Evolutionary conservation across 2,329 filamentous ascomycete genomes (phyloP).

Genomic region (Monosporascus sp.): DNA sequence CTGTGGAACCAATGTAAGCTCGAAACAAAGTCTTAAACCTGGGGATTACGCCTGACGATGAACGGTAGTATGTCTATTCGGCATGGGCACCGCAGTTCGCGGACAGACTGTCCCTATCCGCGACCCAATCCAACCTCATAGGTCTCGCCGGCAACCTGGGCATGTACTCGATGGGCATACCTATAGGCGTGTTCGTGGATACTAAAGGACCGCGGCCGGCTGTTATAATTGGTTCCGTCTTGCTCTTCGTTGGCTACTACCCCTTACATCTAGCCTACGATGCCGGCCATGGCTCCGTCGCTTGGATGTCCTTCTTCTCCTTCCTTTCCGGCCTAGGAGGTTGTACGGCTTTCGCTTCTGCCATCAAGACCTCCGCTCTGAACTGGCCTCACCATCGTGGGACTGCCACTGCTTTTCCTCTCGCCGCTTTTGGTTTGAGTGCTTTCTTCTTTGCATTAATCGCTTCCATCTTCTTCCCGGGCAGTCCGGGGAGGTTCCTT

Average conservation of each 20-base stretch:
- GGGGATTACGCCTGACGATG: constrained; percentile 2
- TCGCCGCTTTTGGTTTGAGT: constrained; percentile 89
- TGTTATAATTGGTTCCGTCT: constrained; percentile 66
- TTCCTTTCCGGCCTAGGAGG: constrained; percentile 84
- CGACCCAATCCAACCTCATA: constrained; percentile 91
- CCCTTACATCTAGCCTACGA: constrained; percentile 77
- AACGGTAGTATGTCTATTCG: constrained; percentile 83
- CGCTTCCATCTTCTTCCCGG: constrained; percentile 72
- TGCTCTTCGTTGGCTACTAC: constrained; percentile 77
- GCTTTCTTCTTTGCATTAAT: constrained; percentile 92
- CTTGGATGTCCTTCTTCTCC: constrained; percentile 71
- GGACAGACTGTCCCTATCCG: constrained; percentile 75
- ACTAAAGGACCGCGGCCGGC: constrained; percentile 72
- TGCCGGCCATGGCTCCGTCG: constrained; percentile 54
- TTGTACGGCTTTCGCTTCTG: constrained; percentile 82
- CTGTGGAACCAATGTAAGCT: constrained; percentile 83
- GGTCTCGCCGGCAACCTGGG: constrained; percentile 81
- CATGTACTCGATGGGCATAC: constrained; percentile 89
- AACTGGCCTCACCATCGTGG: constrained; percentile 91
- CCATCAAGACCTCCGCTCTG: constrained; percentile 80
- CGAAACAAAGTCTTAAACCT: neutral
- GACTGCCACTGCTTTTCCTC: constrained; percentile 87
- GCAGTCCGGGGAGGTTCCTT: constrained; percentile 76
- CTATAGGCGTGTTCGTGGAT: constrained; percentile 84
- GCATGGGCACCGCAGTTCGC: constrained; percentile 97